A percentile compares a stretch with the other conserved stretches of the same genome.
phyloP scores from a whole-genome alignment of 345 rosid genomes.

The Schrenkiella parvula region DNA sequence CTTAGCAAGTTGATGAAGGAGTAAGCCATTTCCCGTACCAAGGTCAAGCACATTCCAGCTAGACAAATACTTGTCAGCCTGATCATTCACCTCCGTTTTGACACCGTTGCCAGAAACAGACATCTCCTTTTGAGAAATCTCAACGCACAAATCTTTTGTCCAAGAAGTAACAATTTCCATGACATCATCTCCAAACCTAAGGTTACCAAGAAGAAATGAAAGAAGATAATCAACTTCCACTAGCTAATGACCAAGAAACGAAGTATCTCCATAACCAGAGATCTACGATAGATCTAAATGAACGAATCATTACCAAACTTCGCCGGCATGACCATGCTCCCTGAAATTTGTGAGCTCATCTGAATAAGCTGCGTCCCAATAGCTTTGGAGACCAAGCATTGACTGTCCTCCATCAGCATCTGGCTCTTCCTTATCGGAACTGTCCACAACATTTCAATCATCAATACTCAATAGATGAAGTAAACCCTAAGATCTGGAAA shows the following conservation, averaged over 20 bases:
- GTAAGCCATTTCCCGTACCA: conserved; percentile 96
- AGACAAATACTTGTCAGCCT: conserved; percentile 55
- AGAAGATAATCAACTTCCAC: neutral
- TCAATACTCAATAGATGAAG: neutral
- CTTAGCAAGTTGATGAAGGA: conserved; percentile 94
- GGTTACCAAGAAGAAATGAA: neutral
- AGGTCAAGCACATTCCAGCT: conserved; percentile 91
- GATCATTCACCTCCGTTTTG: conserved; percentile 43
- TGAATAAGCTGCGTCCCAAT: conserved; percentile 91
- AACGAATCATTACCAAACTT: conserved; percentile 62
- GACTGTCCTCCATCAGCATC: conserved; percentile 79
- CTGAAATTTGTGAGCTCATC: conserved; percentile 83
- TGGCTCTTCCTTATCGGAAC: conserved; percentile 92
- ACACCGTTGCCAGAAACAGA: conserved; percentile 30
- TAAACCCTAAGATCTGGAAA: conserved; percentile 22
- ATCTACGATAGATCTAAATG: too few relatives aligned
- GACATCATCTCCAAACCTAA: conserved; percentile 93
- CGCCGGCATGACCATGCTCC: conserved; percentile 93
- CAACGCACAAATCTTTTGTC: conserved; percentile 75
- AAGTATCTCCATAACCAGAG: neutral
- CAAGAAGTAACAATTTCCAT: conserved; percentile 89
- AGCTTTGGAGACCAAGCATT: conserved; percentile 88
- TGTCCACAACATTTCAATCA: conserved; percentile 30
- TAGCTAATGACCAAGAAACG: neutral
- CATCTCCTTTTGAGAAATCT: conserved; percentile 47